phyloP scores from a whole-genome alignment of 108 stramenopile genomes.

The Skeletonema costatum region DNA sequence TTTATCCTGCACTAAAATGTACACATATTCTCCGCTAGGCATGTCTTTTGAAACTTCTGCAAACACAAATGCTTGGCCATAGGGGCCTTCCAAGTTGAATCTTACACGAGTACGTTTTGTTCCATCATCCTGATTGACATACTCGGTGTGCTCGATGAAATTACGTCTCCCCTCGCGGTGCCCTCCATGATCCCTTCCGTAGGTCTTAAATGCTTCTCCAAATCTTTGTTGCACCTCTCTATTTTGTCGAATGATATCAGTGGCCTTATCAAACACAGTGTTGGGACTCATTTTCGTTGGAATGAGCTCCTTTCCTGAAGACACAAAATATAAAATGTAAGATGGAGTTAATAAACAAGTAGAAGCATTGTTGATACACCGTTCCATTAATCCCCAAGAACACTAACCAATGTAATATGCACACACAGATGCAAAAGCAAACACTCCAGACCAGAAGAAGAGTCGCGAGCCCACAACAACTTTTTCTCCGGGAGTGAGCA shows the following conservation, averaged over 20 bases:
- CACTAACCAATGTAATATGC: constrained; percentile 76
- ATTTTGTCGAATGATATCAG: constrained; percentile 60
- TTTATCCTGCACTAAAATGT: constrained; percentile 94
- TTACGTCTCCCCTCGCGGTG: constrained; percentile 95
- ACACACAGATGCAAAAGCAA: constrained; percentile 75
- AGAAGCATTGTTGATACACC: constrained; percentile 29
- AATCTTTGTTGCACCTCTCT: constrained; percentile 77
- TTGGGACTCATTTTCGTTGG: constrained; percentile 90
- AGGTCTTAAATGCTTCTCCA: constrained; percentile 89
- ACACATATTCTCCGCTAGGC: constrained; percentile 92
- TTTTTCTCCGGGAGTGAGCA: constrained; percentile 90
- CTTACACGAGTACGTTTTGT: constrained; percentile 88
- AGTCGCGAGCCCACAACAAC: constrained; percentile 85
- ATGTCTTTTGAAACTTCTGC: constrained; percentile 82
- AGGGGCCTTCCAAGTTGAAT: constrained; percentile 93
- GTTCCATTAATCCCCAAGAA: constrained; percentile 49
- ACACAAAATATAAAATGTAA: neutral
- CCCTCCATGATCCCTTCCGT: constrained; percentile 93
- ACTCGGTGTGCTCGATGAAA: constrained; percentile 94
- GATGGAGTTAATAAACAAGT: neutral
- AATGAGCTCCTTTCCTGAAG: constrained; percentile 38
- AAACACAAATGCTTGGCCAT: constrained; percentile 84
- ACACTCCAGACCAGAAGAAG: constrained; percentile 72
- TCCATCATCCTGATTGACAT: constrained; percentile 80
- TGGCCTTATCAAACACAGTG: constrained; percentile 78